A percentile compares a stretch with the other conserved stretches of the same genome.
These are phyloP conservation scores for Pleurostoma richardsiae DNA, from an alignment of 2,329 filamentous ascomycete genomes.

Conservation along the genomic window DNA sequence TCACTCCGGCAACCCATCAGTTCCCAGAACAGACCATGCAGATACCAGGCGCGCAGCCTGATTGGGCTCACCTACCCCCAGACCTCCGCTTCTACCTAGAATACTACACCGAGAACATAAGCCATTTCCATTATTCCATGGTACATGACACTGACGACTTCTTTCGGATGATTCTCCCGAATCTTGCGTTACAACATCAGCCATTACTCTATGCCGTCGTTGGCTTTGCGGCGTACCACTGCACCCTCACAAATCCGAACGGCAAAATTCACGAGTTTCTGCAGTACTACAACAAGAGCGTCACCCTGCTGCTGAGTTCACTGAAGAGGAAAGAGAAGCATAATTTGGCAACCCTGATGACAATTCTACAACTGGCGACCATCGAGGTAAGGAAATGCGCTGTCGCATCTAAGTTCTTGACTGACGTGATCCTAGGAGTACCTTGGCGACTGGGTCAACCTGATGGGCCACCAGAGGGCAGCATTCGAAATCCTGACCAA, in stretches of 20 bases:
- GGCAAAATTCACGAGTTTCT: constrained; percentile 79
- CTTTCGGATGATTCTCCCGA: constrained; percentile 65
- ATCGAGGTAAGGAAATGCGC: constrained; percentile 63
- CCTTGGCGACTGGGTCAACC: constrained; percentile 90
- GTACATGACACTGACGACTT: constrained; percentile 68
- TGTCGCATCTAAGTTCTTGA: constrained; percentile 17
- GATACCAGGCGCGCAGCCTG: constrained; percentile 22
- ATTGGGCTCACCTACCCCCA: constrained; percentile 55
- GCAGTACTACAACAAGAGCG: constrained; percentile 84
- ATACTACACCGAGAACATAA: constrained; percentile 75
- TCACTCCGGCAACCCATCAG: constrained; percentile 21
- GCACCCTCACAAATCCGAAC: constrained; percentile 63
- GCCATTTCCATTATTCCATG: constrained; percentile 76
- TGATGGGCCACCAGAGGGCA: constrained; percentile 88
- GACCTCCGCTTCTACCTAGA: constrained; percentile 75
- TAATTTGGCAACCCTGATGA: constrained; percentile 70
- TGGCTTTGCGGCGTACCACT: constrained; percentile 84
- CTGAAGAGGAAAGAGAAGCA: constrained; percentile 68
- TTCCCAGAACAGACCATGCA: constrained; percentile 21
- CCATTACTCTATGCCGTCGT: constrained; percentile 81
- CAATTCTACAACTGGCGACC: constrained; percentile 85
- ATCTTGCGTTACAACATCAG: constrained; percentile 68
- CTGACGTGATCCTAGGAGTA: constrained; percentile 61
- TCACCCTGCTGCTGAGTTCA: constrained; percentile 68
- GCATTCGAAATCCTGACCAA: constrained; percentile 76